phyloP scores from a whole-genome alignment of 768 basidiomycete species.

The Lentinula raphanica region DNA sequence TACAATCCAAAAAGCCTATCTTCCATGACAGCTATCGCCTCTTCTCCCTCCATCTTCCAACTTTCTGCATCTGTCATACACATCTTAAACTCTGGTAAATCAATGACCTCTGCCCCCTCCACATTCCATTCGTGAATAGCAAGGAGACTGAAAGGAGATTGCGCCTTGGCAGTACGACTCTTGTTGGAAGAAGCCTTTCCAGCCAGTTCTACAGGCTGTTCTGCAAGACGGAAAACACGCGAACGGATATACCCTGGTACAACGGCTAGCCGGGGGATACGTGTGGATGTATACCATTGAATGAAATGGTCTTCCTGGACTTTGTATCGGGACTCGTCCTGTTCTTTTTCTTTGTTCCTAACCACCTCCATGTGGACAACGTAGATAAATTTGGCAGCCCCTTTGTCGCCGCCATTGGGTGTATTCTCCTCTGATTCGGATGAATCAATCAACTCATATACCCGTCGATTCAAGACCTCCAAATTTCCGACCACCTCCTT shows the following conservation, averaged over 20 bases:
- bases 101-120: background rate
- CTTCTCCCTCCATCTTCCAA: slow-evolving; percentile 2
- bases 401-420: background rate
- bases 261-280: background rate
- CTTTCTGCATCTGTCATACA: slow-evolving; percentile 1
- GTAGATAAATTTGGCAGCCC: background rate
- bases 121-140: slow-evolving; percentile 2
- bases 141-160: background rate
- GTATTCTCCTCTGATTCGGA: background rate
- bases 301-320: background rate
- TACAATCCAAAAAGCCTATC: slow-evolving; percentile 6
- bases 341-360: background rate
- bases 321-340: background rate
- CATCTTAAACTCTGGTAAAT: background rate
- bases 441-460: background rate
- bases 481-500: background rate
- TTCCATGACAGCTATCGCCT: slow-evolving; percentile 3
- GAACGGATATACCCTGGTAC: slow-evolving; percentile 2
- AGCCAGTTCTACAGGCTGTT: background rate
- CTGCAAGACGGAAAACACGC: background rate
- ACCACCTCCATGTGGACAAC: slow-evolving; percentile 4
- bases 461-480: background rate
- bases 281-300: slow-evolving; percentile 4
- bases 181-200: background rate
- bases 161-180: too few species aligned